phyloP scores from a whole-genome alignment of 129 eudicot genomes.

The Arctium lappa region DNA sequence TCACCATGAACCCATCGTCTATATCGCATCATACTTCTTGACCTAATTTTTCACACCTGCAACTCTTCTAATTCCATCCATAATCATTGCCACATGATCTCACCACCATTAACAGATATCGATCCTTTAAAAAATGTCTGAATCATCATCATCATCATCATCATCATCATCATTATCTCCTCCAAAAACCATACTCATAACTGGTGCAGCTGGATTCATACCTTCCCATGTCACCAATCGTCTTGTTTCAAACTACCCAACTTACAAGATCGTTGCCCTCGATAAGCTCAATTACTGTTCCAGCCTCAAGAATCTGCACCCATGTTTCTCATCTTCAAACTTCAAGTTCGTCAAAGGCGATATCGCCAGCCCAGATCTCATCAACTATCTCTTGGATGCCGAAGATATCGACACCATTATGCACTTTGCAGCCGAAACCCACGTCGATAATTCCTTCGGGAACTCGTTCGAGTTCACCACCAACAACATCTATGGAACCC shows the following conservation, averaged over 20 bases:
- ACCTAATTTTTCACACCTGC: slow-evolving; percentile 9
- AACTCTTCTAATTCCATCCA: background rate
- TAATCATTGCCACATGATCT: background rate
- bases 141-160: background rate
- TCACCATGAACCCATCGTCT: slow-evolving; percentile 30
- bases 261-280: slow-evolving; percentile 45
- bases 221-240: slow-evolving; percentile 52
- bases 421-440: slow-evolving; percentile 68
- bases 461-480: slow-evolving; percentile 50
- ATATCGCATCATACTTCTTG: slow-evolving; percentile 28
- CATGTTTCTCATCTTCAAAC: slow-evolving; percentile 35
- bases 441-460: slow-evolving; percentile 53
- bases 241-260: slow-evolving; percentile 34
- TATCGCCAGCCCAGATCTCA: slow-evolving; percentile 44
- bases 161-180: background rate
- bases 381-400: slow-evolving; percentile 32
- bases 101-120: too few species aligned
- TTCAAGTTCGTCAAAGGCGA: slow-evolving; percentile 59
- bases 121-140: slow-evolving; percentile 6
- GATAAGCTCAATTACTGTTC: slow-evolving; percentile 57
- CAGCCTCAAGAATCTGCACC: slow-evolving; percentile 44
- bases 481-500: slow-evolving; percentile 50
- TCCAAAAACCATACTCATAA: slow-evolving; percentile 47
- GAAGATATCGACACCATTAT: slow-evolving; percentile 51
- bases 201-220: slow-evolving; percentile 67